A percentile compares a stretch with the other conserved stretches of the same genome.
phyloP scores from a whole-genome alignment of 2,329 filamentous ascomycete genomes.

The Scleromitrula shiraiana region DNA sequence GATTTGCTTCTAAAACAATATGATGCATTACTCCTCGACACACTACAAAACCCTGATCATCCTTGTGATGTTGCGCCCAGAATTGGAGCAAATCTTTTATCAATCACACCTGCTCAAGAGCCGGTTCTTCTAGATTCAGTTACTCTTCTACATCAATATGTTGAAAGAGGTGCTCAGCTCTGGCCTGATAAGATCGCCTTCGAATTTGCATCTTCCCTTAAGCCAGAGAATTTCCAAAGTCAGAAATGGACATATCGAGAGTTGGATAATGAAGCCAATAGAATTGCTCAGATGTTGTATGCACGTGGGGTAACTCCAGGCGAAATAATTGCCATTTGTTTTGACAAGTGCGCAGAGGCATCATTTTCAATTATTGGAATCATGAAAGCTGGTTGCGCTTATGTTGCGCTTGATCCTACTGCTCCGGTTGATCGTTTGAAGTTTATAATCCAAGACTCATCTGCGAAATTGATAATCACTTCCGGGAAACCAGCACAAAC shows the following conservation, averaged over 20 bases:
- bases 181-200: constrained; percentile 59
- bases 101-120: constrained; percentile 56
- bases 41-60: constrained; percentile 43
- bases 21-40: constrained; percentile 54
- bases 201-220: constrained; percentile 60
- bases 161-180: constrained; percentile 53
- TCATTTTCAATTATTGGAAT: constrained; percentile 32
- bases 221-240: constrained; percentile 37
- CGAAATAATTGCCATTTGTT: constrained; percentile 34
- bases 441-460: constrained; percentile 50
- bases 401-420: constrained; percentile 34
- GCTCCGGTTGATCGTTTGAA: constrained; percentile 29
- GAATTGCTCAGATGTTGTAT: constrained; percentile 58
- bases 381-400: constrained; percentile 31
- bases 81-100: constrained; percentile 42
- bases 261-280: constrained; percentile 63
- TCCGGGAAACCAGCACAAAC: constrained; percentile 37
- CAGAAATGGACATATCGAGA: constrained; percentile 66
- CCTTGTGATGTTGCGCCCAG: constrained; percentile 20
- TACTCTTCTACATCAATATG: constrained; percentile 65
- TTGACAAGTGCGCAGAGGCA: constrained; percentile 33
- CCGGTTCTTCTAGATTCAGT: constrained; percentile 47
- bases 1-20: constrained; percentile 61
- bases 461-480: constrained; percentile 54
- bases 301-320: constrained; percentile 43